These are phyloP conservation scores for Myxozyma mucilagina DNA, from an alignment of 805 yeast species.

Conservation along the genomic window DNA sequence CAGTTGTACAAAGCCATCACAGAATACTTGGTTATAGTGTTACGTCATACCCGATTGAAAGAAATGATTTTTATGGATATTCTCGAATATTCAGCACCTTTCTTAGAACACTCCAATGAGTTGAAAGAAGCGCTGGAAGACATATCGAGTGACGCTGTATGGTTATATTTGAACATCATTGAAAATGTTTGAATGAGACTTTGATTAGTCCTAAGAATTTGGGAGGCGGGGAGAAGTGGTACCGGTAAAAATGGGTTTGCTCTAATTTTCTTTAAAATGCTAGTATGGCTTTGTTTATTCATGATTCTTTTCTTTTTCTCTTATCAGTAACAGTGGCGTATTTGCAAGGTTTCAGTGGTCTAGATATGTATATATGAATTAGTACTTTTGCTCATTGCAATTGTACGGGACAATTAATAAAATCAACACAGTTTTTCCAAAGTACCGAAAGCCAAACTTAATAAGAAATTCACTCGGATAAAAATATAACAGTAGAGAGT, in stretches of 20 bases:
- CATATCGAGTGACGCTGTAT: conserved; percentile 22
- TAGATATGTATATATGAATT: neutral
- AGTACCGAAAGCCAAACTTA: too few relatives aligned
- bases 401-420: too few relatives aligned
- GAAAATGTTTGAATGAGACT: too few relatives aligned
- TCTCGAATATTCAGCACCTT: conserved; percentile 12
- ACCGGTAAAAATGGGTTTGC: too few relatives aligned
- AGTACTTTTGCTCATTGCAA: too few relatives aligned
- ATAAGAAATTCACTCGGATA: too few relatives aligned
- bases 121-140: conserved; percentile 13
- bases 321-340: neutral
- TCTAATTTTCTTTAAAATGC: neutral
- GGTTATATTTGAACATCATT: conserved; percentile 13
- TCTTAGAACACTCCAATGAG: neutral
- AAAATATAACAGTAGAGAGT: neutral
- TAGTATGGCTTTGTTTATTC: neutral
- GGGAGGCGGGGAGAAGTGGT: too few relatives aligned
- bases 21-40: conserved; percentile 7
- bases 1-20: conserved; percentile 15
- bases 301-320: neutral
- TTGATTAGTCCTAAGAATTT: too few relatives aligned
- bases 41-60: conserved; percentile 17
- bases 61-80: conserved; percentile 16
- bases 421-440: too few relatives aligned
- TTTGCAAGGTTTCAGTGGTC: neutral